phyloP scores from a whole-genome alignment of 1,284 basidiomycete species.

The Amylostereum chailletii region DNA sequence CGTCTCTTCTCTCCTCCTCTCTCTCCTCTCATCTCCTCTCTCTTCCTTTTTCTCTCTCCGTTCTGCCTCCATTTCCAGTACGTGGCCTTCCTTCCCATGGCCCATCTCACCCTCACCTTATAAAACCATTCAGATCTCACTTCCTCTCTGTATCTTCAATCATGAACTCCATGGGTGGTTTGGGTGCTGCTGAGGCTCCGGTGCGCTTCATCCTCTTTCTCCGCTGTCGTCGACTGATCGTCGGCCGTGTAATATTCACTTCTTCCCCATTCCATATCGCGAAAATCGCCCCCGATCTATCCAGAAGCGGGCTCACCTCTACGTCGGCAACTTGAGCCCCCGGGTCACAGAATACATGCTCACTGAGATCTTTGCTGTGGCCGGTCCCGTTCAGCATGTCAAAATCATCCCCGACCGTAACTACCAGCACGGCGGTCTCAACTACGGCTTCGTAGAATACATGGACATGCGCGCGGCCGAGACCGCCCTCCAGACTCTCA shows the following conservation, averaged over 20 bases:
- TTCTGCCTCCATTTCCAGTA: slow-evolving; percentile 1
- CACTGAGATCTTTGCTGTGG: slow-evolving; percentile 92
- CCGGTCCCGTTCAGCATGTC: slow-evolving; percentile 91
- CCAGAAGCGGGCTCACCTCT: slow-evolving; percentile 86
- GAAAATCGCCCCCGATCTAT: slow-evolving; percentile 19
- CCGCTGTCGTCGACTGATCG: slow-evolving; percentile 29
- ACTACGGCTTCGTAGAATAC: slow-evolving; percentile 98
- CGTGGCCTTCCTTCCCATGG: too few species aligned
- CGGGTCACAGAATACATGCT: slow-evolving; percentile 93
- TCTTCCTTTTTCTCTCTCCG: slow-evolving; percentile 38
- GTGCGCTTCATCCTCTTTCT: slow-evolving; percentile 19
- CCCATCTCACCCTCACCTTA: too few species aligned
- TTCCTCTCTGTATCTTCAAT: slow-evolving; percentile 20
- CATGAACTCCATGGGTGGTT: neutral
- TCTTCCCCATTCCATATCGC: slow-evolving; percentile 14
- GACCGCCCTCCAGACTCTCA: slow-evolving; percentile 92
- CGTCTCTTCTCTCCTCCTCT: slow-evolving; percentile 20
- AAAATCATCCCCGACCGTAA: slow-evolving; percentile 99
- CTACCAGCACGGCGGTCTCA: slow-evolving; percentile 94
- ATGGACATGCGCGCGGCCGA: slow-evolving; percentile 96
- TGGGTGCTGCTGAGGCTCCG: neutral
- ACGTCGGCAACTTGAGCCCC: slow-evolving; percentile 94
- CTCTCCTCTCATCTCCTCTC: slow-evolving; percentile 25
- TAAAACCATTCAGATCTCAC: slow-evolving; percentile 12
- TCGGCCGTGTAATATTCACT: slow-evolving; percentile 19